Evolutionary conservation across 2,329 filamentous ascomycete species (phyloP).

Genomic region (Leptographium galeiforme): DNA sequence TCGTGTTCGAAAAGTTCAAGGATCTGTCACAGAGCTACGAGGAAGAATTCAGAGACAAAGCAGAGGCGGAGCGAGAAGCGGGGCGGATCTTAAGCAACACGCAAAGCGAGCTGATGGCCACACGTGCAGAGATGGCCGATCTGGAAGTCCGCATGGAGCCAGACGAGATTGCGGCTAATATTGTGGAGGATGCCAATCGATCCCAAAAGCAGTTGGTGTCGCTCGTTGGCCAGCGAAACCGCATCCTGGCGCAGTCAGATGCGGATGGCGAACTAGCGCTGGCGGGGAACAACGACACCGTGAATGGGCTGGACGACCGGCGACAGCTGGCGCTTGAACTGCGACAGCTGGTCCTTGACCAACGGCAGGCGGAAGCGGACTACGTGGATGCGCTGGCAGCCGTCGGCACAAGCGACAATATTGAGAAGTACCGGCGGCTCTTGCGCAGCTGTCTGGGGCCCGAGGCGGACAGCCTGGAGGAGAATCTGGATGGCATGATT

Average conservation of each 20-base stretch:
- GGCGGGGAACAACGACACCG: conserved; percentile 21
- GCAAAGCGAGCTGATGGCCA: conserved; percentile 49
- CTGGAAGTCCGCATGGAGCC: conserved; percentile 41
- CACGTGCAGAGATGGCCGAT: conserved; percentile 47
- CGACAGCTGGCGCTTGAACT: conserved; percentile 46
- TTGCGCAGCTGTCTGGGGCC: conserved; percentile 56
- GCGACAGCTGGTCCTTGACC: conserved; percentile 40
- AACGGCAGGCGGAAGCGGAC: conserved; percentile 48
- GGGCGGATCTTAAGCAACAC: conserved; percentile 52
- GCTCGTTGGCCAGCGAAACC: conserved; percentile 33
- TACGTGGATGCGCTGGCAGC: conserved; percentile 56
- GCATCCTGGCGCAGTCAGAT: conserved; percentile 36
- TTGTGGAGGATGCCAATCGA: conserved; percentile 35
- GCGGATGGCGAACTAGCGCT: conserved; percentile 37
- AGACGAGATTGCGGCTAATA: conserved; percentile 37
- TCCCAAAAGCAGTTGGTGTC: conserved; percentile 23
- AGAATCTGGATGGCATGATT: conserved; percentile 46
- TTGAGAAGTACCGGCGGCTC: conserved; percentile 58
- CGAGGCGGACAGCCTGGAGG: conserved; percentile 55
- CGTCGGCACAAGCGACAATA: conserved; percentile 59
- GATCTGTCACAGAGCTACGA: conserved; percentile 60
- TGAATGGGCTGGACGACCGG: conserved; percentile 39
- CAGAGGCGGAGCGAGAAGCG: conserved; percentile 54
- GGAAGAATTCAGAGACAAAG: conserved; percentile 61
- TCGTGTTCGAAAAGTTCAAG: conserved; percentile 59